Percentiles rank a stretch among this genome's conserved stretches.
Evolutionary conservation across 2,329 filamentous ascomycete species (phyloP).

Genomic region (Neoarthrinium moseri): DNA sequence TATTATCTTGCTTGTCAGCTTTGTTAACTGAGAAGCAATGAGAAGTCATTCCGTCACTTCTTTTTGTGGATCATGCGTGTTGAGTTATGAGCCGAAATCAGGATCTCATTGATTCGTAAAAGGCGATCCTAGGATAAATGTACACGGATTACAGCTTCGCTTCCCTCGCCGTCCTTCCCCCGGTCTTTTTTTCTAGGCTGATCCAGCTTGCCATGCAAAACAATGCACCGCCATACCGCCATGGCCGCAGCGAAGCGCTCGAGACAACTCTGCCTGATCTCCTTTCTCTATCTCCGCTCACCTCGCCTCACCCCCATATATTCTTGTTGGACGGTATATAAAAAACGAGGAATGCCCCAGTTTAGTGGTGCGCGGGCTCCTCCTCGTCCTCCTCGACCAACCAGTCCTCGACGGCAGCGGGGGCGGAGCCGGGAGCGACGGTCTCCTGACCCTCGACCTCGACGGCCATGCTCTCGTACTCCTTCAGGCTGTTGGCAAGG

Average conservation of each 20-base stretch:
- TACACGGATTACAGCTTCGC: conserved; percentile 37
- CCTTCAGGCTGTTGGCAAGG: conserved; percentile 85
- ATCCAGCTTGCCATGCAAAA: not conserved
- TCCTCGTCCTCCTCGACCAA: conserved; percentile 76
- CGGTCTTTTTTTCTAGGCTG: conserved; percentile 5
- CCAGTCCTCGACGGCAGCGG: conserved; percentile 67
- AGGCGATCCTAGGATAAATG: conserved; percentile 31
- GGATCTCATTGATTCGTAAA: conserved; percentile 23
- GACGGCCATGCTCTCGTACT: conserved; percentile 91
- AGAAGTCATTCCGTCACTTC: too few species aligned
- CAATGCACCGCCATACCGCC: not conserved
- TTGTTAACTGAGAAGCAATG: too few species aligned
- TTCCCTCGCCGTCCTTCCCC: not conserved
- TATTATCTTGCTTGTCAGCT: too few species aligned
- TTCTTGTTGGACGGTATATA: not conserved
- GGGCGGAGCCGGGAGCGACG: conserved; percentile 56
- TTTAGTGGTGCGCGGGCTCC: conserved; percentile 52
- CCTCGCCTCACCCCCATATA: not conserved
- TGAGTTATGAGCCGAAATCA: conserved; percentile 18
- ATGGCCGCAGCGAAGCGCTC: too few species aligned
- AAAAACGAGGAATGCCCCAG: not conserved
- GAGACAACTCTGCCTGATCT: too few species aligned
- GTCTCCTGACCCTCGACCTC: conserved; percentile 87
- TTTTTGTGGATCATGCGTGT: too few species aligned
- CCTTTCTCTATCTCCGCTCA: not conserved